phyloP scores from a whole-genome alignment of 257 asterid genomes.

The Solanum peruvianum region DNA sequence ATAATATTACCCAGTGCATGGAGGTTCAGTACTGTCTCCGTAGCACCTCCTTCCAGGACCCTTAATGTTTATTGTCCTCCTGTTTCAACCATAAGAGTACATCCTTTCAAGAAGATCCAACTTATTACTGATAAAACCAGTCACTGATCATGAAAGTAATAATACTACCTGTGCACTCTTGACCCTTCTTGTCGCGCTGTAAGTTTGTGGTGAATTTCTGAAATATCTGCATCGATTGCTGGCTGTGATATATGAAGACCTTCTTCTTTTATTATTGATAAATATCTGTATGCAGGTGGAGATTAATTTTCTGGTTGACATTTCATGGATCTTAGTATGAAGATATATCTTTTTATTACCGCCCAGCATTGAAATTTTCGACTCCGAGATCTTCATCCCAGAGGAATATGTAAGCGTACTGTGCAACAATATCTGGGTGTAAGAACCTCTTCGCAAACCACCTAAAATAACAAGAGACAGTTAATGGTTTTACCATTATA shows the following conservation, averaged over 20 bases:
- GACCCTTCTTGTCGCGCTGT: constrained; percentile 39
- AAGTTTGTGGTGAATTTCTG: constrained; percentile 55
- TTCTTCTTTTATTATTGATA: constrained; percentile 40
- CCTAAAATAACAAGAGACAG: constrained; percentile 26
- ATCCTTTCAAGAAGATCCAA: not conserved
- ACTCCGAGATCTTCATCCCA: constrained; percentile 93
- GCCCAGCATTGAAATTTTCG: constrained; percentile 43
- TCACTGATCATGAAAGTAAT: not conserved
- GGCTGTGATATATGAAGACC: constrained; percentile 83
- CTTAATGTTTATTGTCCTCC: constrained; percentile 28
- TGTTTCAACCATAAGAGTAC: not conserved
- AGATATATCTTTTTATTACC: constrained; percentile 18
- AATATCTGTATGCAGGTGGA: constrained; percentile 43
- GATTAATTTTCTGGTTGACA: not conserved
- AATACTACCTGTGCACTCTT: constrained; percentile 60
- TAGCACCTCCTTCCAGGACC: constrained; percentile 45
- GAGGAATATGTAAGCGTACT: constrained; percentile 50
- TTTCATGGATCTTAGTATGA: not conserved
- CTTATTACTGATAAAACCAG: not conserved
- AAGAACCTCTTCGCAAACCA: constrained; percentile 88
- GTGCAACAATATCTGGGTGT: constrained; percentile 65
- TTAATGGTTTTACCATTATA: not conserved
- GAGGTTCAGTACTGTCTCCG: constrained; percentile 43
- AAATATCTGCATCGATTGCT: constrained; percentile 47
- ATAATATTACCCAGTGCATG: constrained; percentile 53